Percentiles rank a stretch among this genome's conserved stretches.
phyloP scores from a whole-genome alignment of 1,284 basidiomycete genomes.

The Sporisorium iseilematis-ciliati region DNA sequence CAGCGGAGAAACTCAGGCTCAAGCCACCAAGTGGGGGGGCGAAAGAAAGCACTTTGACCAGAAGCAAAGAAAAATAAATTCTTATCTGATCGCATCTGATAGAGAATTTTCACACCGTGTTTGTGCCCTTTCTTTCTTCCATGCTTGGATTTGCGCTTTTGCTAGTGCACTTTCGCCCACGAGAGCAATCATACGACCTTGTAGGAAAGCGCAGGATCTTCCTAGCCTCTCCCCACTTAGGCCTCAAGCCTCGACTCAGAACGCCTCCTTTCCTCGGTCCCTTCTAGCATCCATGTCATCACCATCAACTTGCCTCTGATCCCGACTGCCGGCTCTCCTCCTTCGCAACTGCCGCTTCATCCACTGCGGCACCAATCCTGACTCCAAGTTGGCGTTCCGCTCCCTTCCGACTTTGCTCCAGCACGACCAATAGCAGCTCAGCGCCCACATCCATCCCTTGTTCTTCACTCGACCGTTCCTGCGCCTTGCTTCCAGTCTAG shows the following conservation, averaged over 20 bases:
- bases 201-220: neutral
- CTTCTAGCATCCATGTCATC: neutral
- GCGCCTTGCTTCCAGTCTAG: neutral
- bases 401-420: conserved; percentile 4
- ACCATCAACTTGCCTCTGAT: neutral
- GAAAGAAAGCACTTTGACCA: no score
- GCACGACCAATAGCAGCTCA: conserved; percentile 3
- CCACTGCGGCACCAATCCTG: neutral
- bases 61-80: no score
- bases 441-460: neutral
- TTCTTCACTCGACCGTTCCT: neutral
- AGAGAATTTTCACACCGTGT: conserved; percentile 1
- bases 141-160: neutral
- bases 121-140: neutral
- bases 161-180: neutral
- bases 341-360: neutral
- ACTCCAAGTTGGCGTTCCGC: conserved; percentile 9
- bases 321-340: neutral
- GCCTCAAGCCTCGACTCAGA: no score
- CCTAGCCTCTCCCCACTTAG: no score
- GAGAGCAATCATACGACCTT: no score
- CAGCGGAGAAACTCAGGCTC: conserved; percentile 4
- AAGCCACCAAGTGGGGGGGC: no score
- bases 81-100: conserved; percentile 13
- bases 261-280: neutral